Evolutionary conservation across 2,329 filamentous ascomycete species (phyloP).

Genomic region (Cercospora beticola): DNA sequence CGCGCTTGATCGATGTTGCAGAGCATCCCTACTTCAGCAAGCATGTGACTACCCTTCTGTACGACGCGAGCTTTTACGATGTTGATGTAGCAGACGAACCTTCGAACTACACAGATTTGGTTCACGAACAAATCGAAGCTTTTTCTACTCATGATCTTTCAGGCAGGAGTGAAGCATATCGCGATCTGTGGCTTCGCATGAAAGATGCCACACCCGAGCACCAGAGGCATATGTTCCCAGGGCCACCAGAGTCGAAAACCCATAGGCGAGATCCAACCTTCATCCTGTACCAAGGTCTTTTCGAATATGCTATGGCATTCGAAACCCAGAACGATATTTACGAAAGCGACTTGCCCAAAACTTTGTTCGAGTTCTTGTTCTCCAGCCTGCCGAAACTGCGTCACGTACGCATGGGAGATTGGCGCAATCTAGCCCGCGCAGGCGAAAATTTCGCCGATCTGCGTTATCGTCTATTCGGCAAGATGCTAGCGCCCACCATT

Average conservation of each 20-base stretch:
- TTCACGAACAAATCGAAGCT: too few relatives aligned
- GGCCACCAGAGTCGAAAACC: too few relatives aligned
- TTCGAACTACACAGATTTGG: too few relatives aligned
- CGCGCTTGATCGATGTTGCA: slow-evolving; percentile 11
- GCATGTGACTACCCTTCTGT: slow-evolving; percentile 18
- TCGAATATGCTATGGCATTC: background rate
- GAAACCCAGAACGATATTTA: background rate
- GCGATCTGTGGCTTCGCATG: too few relatives aligned
- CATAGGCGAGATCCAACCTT: too few relatives aligned
- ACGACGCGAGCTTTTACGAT: slow-evolving; percentile 23
- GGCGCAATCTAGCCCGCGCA: background rate
- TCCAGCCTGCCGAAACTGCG: background rate
- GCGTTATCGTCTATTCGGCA: background rate
- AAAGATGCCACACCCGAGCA: too few relatives aligned
- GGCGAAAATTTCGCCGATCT: background rate
- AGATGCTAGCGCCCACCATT: background rate
- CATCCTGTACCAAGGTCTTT: too few relatives aligned
- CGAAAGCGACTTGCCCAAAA: background rate
- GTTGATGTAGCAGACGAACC: too few relatives aligned
- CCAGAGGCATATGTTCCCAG: too few relatives aligned
- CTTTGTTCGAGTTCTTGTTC: background rate
- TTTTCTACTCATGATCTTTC: too few relatives aligned
- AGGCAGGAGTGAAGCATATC: too few relatives aligned
- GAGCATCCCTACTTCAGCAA: slow-evolving; percentile 20
- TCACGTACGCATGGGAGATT: background rate